phyloP scores from a whole-genome alignment of 2,329 filamentous ascomycete species.

The Fusarium mundagurra region DNA sequence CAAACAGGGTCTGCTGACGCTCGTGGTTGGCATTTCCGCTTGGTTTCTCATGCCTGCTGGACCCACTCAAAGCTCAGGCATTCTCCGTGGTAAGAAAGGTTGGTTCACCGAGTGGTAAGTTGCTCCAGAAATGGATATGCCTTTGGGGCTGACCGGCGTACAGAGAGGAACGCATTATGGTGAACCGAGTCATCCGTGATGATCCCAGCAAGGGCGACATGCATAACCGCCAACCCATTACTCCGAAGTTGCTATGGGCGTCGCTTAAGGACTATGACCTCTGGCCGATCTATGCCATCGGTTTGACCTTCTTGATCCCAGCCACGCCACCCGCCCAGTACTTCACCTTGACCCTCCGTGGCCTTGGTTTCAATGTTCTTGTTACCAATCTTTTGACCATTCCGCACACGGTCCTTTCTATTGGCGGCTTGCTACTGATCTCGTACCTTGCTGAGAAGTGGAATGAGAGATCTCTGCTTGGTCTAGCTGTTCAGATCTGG shows the following conservation, averaged over 20 bases:
- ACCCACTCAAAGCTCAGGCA: neutral
- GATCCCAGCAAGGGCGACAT: neutral
- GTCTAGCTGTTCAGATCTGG: neutral
- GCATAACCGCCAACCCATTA: neutral
- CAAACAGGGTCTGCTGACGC: neutral
- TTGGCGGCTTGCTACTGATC: neutral
- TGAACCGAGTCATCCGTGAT: neutral
- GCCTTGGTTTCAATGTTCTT: neutral
- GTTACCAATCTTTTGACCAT: neutral
- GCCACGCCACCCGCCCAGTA: neutral
- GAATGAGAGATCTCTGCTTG: neutral
- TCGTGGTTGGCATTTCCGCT: neutral
- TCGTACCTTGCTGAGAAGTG: neutral
- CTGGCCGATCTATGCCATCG: neutral
- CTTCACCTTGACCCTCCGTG: neutral
- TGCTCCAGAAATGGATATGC: neutral
- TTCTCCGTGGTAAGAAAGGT: neutral
- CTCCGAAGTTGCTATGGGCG: neutral
- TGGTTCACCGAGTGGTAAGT: neutral
- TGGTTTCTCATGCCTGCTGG: neutral
- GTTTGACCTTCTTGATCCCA: neutral
- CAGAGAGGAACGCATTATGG: neutral
- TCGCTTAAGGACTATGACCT: neutral
- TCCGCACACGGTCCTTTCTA: neutral
- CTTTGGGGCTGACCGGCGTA: rapidly evolving